phyloP scores from a whole-genome alignment of 2,329 filamentous ascomycete species.

The Microcyclospora pomicola region DNA sequence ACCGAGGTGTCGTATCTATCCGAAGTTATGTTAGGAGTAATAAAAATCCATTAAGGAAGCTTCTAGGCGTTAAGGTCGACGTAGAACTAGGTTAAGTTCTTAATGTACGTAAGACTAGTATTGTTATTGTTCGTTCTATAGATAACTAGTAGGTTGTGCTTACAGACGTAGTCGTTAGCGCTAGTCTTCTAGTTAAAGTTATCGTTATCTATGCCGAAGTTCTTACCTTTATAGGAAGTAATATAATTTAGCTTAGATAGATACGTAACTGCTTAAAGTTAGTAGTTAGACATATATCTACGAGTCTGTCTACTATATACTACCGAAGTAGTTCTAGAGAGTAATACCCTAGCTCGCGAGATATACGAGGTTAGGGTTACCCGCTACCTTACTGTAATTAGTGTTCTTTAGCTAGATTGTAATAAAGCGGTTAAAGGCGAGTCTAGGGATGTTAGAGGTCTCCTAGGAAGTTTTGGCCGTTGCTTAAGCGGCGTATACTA shows the following conservation, averaged over 20 bases:
- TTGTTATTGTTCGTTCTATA: slow-evolving; percentile 45
- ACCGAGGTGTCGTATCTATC: not conserved
- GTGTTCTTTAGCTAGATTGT: slow-evolving; percentile 67
- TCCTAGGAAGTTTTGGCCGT: no score
- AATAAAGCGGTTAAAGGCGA: slow-evolving; percentile 45
- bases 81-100: slow-evolving; percentile 56
- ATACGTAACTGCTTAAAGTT: no score
- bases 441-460: not conserved
- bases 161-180: slow-evolving; percentile 61
- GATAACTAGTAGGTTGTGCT: slow-evolving; percentile 52
- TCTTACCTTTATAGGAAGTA: slow-evolving; percentile 50
- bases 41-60: slow-evolving; percentile 55
- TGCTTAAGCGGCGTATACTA: no score
- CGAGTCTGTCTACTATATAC: no score
- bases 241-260: slow-evolving; percentile 62
- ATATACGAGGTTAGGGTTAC: slow-evolving; percentile 46
- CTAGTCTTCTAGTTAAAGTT: slow-evolving; percentile 35
- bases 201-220: slow-evolving; percentile 56
- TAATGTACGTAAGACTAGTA: slow-evolving; percentile 52
- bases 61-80: slow-evolving; percentile 46
- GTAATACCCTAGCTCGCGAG: slow-evolving; percentile 46
- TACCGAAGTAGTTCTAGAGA: slow-evolving; percentile 35
- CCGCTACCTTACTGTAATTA: slow-evolving; percentile 46
- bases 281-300: no score
- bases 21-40: slow-evolving; percentile 44